Evolutionary conservation across 345 rosid genomes (phyloP), one percentile per base, ranked within the genome.

Genomic region (Erysimum cheiranthoides): DNA sequence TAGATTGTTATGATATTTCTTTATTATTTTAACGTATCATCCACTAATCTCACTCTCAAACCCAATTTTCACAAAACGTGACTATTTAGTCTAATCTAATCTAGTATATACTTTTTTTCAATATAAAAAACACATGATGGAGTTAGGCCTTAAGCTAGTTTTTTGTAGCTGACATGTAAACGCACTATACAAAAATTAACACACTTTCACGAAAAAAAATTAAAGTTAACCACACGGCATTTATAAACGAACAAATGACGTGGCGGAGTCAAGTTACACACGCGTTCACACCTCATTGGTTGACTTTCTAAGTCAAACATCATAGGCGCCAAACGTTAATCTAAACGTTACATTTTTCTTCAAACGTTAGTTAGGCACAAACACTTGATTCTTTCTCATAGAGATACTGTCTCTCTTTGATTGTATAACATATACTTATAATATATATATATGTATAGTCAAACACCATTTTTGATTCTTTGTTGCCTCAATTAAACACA

Each of bases 331-430:
- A 74, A 84, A 85, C 76, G 85, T 25, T 45, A 31, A 5, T 36
- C 34, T 54, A 75, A 60, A 62, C 82, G 77, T 77, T 63, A 45
- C 45, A 36, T 35, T 57, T 18, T 40, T 38, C 38, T 79, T 74
- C 71, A 79, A 70, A 85, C 84, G 88, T 84, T 71, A 78, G 89
- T 86, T 85, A 80, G 95, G 95, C 90, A 79, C 82, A 57, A 72
- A 47, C 62, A 21, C 25, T 21, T 21, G 25, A 21, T 21, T 21
- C 25, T 21, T 21, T 61, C 25, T 61, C 25, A 40, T 69, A 66
- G 71, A 59, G 67, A 45, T 30, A 47, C 52, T 63, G 66, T 70
- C 42, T 71, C 61, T 77, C 54, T 77, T 61, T 51, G 69, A 75
- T 68, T 75, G 69, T 68, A 57, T 45, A 36, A 47, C 4, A 38